Evolutionary conservation across 768 basidiomycete genomes (phyloP).

Genomic region (Termitomyces sp.): DNA sequence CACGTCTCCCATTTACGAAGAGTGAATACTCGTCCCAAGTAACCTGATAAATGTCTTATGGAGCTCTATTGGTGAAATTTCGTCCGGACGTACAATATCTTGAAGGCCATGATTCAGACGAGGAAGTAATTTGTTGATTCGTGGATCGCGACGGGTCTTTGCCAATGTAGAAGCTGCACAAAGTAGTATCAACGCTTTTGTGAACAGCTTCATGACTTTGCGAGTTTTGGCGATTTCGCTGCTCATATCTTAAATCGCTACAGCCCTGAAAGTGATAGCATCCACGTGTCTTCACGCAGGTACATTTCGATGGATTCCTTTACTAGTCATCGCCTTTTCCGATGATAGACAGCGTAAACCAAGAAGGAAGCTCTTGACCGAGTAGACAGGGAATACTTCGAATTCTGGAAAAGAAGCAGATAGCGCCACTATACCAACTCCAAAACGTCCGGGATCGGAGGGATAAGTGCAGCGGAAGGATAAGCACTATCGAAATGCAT

Average conservation of each 20-base stretch:
- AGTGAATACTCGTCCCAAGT: slow-evolving; percentile 41
- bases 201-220: slow-evolving; percentile 17
- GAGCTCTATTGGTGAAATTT: background rate
- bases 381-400: no score
- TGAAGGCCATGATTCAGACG: slow-evolving; percentile 24
- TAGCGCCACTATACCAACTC: background rate
- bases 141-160: slow-evolving; percentile 8
- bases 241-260: background rate
- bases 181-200: slow-evolving; percentile 17
- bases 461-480: background rate
- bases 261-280: background rate
- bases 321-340: background rate
- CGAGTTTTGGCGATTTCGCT: slow-evolving; percentile 1
- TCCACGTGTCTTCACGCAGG: background rate
- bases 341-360: background rate
- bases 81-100: slow-evolving; percentile 20
- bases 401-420: background rate
- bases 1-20: slow-evolving; percentile 33
- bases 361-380: background rate
- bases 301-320: background rate
- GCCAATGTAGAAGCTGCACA: slow-evolving; percentile 18
- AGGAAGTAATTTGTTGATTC: slow-evolving; percentile 3
- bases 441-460: slow-evolving; percentile 8
- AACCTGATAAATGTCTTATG: slow-evolving; percentile 19
- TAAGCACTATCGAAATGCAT: background rate